Percentiles rank a stretch among this genome's conserved stretches.
Conservation (phyloP, 1,284 basidiomycete genomes). For the Pterulicium gracile region DNA sequence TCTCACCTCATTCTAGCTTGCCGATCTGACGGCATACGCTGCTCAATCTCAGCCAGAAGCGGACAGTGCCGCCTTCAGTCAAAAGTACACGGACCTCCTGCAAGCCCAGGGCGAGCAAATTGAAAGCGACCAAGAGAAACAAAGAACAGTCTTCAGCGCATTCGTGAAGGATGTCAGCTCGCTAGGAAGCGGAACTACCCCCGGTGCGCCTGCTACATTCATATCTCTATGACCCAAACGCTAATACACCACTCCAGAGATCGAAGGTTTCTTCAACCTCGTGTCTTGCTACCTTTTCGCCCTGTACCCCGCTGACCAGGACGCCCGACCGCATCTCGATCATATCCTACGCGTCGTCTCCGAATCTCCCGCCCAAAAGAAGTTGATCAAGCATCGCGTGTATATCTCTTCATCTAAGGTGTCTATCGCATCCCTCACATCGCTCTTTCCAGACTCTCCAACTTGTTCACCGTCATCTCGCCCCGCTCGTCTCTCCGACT, state of each 20-base stretch:
- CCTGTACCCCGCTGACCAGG: constrained; percentile 43
- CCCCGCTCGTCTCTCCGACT: constrained; percentile 58
- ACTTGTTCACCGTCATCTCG: constrained; percentile 80
- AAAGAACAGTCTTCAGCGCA: constrained; percentile 42
- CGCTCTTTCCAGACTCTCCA: constrained; percentile 54
- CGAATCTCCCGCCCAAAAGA: constrained; percentile 38
- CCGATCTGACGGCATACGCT: constrained; percentile 73
- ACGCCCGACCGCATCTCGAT: constrained; percentile 37
- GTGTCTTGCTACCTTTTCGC: constrained; percentile 59
- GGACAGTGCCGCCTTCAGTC: constrained; percentile 50
- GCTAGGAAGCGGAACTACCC: constrained; percentile 64
- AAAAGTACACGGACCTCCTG: constrained; percentile 56
- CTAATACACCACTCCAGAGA: constrained; percentile 34
- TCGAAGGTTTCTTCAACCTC: constrained; percentile 82
- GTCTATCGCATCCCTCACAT: constrained; percentile 1
- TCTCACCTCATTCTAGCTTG: constrained; percentile 37
- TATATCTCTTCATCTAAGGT: constrained; percentile 23
- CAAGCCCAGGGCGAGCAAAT: constrained; percentile 43
- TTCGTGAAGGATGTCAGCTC: constrained; percentile 53
- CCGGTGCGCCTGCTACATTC: constrained; percentile 34
- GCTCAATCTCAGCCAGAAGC: constrained; percentile 59
- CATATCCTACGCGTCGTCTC: constrained; percentile 46
- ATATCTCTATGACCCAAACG: constrained; percentile 6
- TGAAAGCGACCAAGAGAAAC: constrained; percentile 39
- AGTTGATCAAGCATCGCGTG: constrained; percentile 61